phyloP scores from a whole-genome alignment of 1,284 basidiomycete species.

The Rhizoctonia solani region DNA sequence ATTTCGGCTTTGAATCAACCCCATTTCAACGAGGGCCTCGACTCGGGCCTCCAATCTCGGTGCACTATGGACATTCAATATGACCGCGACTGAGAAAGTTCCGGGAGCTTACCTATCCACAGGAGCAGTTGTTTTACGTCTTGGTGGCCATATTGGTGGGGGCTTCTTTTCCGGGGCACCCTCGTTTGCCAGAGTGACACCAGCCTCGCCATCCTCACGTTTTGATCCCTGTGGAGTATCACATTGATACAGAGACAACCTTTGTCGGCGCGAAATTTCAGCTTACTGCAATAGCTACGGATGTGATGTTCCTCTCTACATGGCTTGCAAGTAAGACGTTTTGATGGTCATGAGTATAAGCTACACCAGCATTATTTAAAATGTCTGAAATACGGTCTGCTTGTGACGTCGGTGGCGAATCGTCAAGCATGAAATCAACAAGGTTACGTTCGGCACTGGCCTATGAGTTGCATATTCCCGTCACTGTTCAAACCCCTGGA shows the following conservation, averaged over 20 bases:
- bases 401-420: not conserved
- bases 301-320: constrained; percentile 33
- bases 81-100: not conserved
- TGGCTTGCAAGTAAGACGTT: constrained; percentile 28
- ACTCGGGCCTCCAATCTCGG: constrained; percentile 29
- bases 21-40: constrained; percentile 27
- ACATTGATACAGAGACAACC: not conserved
- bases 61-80: not conserved
- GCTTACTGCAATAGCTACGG: constrained; percentile 28
- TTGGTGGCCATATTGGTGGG: constrained; percentile 16
- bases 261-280: not conserved
- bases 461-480: not conserved
- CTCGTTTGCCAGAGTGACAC: constrained; percentile 24
- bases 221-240: not conserved
- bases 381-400: constrained; percentile 23
- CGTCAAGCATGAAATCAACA: constrained; percentile 28
- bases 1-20: constrained; percentile 13
- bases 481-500: too few relatives aligned
- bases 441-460: not conserved
- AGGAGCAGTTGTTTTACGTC: constrained; percentile 9
- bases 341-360: constrained; percentile 32
- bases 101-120: not conserved
- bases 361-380: constrained; percentile 23
- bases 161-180: constrained; percentile 24
- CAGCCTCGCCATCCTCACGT: constrained; percentile 20